Evolutionary conservation across 2,329 filamentous ascomycete species (phyloP), one percentile per base, ranked within the genome.

Genomic region (Epichloe brachyelytri): DNA sequence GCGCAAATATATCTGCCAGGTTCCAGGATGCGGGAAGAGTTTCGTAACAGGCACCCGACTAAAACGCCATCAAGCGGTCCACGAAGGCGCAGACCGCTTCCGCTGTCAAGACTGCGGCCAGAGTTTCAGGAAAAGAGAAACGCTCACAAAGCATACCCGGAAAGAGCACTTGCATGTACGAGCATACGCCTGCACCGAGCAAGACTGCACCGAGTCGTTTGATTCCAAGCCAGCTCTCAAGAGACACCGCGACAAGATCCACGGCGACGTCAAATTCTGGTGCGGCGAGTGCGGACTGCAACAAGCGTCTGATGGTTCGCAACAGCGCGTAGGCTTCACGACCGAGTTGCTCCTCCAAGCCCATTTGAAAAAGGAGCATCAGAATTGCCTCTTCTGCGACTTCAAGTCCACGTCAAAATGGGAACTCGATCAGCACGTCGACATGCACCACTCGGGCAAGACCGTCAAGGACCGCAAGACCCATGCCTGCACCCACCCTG

Each of bases 101-200:
- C 75, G 78, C 52, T 95, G 89, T 62, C 80, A 77, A 20, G 83
- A 80, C 36, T 95, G 89, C 67, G 77, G 78, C 17, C 79, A 88
- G 67, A 81, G 80, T 19, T 97, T 96, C 65, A 80, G 91, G 54
- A 96, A 95, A 67, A 85, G 88, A 63, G 82, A 88, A 57, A 94
- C 89, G 0, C 75, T 96, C 15, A 82, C 90, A 63, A 83, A 86
- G 48, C 91, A 97, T 63, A 79, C 95, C 55, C 80, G 83, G 50
- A 79, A 80, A 10, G 83, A 82, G 12, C 91, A 97, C 65, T 70
- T 91, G 39, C 73, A 83, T 30, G 68, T 84, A 53, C 80, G 83
- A 44, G 81, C 87, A 0, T 95, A 82, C 60, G 74, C 75, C 5
- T 97, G 91, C 65, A 71, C 73, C 1, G 73, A 83, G 52, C 59